phyloP scores from a whole-genome alignment of 78 protist species.

The Tieghemostelium lacteum region DNA sequence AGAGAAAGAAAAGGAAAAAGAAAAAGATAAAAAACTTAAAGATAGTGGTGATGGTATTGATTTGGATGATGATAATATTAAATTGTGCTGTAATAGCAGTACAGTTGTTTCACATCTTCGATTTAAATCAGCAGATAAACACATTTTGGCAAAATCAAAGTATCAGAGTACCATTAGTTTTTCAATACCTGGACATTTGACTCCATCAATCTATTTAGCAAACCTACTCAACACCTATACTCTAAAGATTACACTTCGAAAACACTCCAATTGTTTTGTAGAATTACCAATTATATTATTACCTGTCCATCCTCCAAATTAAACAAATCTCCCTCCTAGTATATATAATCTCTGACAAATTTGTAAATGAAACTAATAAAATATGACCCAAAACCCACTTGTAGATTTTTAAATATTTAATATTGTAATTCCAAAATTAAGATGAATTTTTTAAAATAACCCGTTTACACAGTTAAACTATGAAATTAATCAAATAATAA shows the following conservation, averaged over 20 bases:
- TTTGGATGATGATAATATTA: neutral
- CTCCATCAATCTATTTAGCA: constrained; percentile 24
- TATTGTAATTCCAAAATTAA: no score
- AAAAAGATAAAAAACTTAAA: neutral
- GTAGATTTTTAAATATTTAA: no score
- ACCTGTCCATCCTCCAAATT: neutral
- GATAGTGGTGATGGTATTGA: neutral
- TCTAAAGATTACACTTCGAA: constrained; percentile 23
- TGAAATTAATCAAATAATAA: no score
- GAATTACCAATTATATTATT: neutral
- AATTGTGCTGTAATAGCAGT: neutral
- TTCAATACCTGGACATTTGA: constrained; percentile 21
- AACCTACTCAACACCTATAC: constrained; percentile 26
- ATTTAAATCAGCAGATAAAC: constrained; percentile 16
- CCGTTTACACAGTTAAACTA: no score
- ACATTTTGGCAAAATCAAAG: constrained; percentile 8
- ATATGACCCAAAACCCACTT: neutral
- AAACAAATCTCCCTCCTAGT: neutral
- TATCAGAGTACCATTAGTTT: constrained; percentile 2
- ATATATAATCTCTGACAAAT: neutral
- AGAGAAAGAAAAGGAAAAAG: neutral
- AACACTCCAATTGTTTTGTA: neutral
- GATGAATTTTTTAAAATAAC: no score
- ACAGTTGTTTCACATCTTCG: neutral
- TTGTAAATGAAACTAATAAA: neutral